Conservation (phyloP, 163 green algal species). For the Volvox carteri region DNA sequence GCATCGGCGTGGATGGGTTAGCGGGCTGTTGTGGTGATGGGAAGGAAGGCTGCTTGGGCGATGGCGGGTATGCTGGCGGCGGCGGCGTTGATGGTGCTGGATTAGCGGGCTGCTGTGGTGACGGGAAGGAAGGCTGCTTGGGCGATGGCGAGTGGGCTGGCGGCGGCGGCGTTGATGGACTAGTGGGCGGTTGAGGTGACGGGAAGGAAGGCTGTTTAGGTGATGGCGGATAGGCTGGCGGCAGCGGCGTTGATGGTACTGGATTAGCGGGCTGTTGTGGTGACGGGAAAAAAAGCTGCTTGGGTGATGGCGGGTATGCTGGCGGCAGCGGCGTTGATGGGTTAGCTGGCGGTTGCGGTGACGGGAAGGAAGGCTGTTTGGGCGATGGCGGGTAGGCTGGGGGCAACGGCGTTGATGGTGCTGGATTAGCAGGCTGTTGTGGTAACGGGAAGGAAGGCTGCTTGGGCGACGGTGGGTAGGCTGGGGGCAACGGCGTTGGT, state of each 20-base stretch:
- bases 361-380: not conserved
- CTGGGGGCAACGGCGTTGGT: not conserved
- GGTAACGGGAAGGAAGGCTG: not conserved
- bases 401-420: not conserved
- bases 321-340: not conserved
- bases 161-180: not conserved
- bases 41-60: not conserved
- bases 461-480: not conserved
- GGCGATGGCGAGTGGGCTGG: not conserved
- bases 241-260: not conserved
- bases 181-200: not conserved
- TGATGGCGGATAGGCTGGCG: not conserved
- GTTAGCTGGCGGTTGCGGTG: not conserved
- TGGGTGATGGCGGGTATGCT: not conserved
- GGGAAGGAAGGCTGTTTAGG: not conserved
- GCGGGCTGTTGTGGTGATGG: not conserved
- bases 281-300: not conserved
- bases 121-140: not conserved
- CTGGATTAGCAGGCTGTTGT: not conserved
- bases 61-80: not conserved
- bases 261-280: not conserved
- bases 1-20: no score
- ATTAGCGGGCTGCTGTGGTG: not conserved
- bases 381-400: not conserved
- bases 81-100: not conserved